phyloP scores from a whole-genome alignment of 2,329 filamentous ascomycete species.

The Aspergillus transmontanensis region DNA sequence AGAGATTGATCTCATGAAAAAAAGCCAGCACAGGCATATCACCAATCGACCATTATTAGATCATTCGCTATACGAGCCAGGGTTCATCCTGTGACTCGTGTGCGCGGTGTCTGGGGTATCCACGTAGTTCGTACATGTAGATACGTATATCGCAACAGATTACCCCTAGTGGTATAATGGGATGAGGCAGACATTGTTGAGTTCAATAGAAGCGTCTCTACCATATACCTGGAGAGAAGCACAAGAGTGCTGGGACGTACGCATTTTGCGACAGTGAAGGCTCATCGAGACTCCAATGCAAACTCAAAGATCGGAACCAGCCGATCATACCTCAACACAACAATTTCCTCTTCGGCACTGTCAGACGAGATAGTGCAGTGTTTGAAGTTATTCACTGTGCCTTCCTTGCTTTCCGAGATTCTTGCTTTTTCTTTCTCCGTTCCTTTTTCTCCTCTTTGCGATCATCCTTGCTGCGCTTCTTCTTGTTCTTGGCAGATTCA shows the following conservation, averaged over 20 bases:
- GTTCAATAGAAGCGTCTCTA: not conserved
- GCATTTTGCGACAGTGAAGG: not conserved
- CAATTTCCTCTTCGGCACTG: not conserved
- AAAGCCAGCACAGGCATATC: not conserved
- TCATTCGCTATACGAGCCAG: not conserved
- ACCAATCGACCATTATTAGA: not conserved
- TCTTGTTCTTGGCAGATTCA: slow-evolving; percentile 26
- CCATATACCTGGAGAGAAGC: not conserved
- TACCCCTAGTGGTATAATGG: not conserved
- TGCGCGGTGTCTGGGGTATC: not conserved
- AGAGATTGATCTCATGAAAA: not conserved
- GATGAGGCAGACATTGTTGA: not conserved
- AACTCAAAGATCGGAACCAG: slow-evolving; percentile 7
- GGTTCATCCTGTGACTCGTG: not conserved
- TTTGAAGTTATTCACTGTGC: slow-evolving; percentile 7
- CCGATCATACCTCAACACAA: not conserved
- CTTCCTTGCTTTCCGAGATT: slow-evolving; percentile 37
- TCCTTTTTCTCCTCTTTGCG: slow-evolving; percentile 31
- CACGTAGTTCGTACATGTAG: not conserved
- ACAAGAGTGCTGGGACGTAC: not conserved
- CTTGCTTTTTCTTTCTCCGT: slow-evolving; percentile 44
- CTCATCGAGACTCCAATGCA: not conserved
- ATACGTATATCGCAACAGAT: not conserved
- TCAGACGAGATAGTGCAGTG: not conserved
- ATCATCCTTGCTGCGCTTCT: slow-evolving; percentile 30